phyloP scores from a whole-genome alignment of 148 eudicot species.

The Beta vulgaris region DNA sequence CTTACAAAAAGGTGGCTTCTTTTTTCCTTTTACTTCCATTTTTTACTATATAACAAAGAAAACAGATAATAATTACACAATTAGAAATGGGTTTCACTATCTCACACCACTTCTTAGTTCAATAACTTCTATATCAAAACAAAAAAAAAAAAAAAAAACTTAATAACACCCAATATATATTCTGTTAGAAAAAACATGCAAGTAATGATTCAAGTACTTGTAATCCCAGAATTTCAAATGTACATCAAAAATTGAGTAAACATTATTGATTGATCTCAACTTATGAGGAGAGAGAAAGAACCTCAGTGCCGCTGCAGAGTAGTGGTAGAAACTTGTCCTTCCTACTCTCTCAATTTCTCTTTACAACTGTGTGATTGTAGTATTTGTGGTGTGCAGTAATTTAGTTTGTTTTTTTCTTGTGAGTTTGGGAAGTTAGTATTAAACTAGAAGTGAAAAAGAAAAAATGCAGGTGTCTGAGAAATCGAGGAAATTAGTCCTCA shows the following conservation, averaged over 20 bases:
- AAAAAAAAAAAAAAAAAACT: background rate
- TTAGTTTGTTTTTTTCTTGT: background rate
- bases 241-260: background rate
- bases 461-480: slow-evolving; percentile 12
- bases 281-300: slow-evolving; percentile 6
- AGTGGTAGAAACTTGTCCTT: background rate
- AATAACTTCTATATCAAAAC: background rate
- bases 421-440: too few species aligned
- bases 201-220: background rate
- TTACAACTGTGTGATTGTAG: background rate
- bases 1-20: background rate
- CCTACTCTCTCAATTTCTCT: background rate
- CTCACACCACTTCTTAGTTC: background rate
- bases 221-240: background rate
- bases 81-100: too few species aligned
- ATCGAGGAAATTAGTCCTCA: slow-evolving; percentile 16
- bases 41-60: background rate
- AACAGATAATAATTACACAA: background rate
- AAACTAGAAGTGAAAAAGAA: background rate
- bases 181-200: too few species aligned
- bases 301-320: background rate
- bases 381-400: background rate
- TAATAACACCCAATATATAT: background rate
- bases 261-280: background rate
- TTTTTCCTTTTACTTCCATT: too few species aligned